phyloP scores from a whole-genome alignment of 73 alveolate species.

The Paramecium tetraurelia region DNA sequence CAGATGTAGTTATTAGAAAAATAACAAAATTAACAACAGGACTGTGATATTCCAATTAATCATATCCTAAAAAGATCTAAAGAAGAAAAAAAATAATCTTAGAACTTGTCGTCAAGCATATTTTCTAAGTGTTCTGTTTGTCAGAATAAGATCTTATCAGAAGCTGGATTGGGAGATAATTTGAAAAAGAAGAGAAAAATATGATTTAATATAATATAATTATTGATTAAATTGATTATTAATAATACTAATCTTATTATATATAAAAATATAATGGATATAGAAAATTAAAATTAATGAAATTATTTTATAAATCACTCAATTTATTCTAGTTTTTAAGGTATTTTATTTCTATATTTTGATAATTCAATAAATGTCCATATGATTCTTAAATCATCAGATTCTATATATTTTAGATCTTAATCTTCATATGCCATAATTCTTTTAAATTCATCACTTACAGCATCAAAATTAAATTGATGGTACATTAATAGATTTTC shows the following conservation, averaged over 20 bases:
- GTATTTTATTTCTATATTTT: not conserved
- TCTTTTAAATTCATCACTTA: not conserved
- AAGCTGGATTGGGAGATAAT: not conserved
- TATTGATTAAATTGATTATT: no score
- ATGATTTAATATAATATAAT: not conserved
- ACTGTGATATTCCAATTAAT: not conserved
- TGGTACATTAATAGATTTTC: conserved; percentile 39
- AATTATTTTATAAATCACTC: not conserved
- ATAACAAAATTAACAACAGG: not conserved
- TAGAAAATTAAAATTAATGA: not conserved
- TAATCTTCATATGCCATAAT: not conserved
- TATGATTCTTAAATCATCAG: conserved; percentile 13
- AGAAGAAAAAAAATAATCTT: no score
- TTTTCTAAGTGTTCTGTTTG: not conserved
- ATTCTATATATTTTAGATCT: not conserved
- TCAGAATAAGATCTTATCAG: not conserved
- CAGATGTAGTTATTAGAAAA: not conserved
- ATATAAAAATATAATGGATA: not conserved
- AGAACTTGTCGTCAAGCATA: not conserved
- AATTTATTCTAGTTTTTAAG: not conserved
- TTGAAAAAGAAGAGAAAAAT: not conserved
- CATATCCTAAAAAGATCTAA: no score
- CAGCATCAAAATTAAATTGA: conserved; percentile 25
- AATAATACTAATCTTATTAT: no score
- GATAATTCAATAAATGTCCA: conserved; percentile 25